Evolutionary conservation across 2,329 filamentous ascomycete genomes (phyloP), one percentile per base, ranked within the genome.

Genomic region (Bipolaris oryzae): DNA sequence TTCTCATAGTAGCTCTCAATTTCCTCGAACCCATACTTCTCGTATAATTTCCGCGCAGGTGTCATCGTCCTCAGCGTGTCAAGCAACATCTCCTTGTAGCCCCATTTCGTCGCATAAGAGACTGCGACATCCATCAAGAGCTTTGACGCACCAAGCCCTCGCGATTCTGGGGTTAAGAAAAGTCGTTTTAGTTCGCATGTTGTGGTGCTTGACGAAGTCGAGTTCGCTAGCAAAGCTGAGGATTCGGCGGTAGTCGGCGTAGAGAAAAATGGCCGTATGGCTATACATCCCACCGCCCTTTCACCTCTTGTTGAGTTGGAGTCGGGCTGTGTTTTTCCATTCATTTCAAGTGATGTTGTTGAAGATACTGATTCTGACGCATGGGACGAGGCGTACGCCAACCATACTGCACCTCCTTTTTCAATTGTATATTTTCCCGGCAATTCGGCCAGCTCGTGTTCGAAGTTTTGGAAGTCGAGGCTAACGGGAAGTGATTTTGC

Each of bases 111-210:
- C 20, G 84, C 85, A 33, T 74, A 71, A 5, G 69, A 67, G 5
- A 87, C 64, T 3, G 81, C 76, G 0, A 68, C 71, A 43, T 78
- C 70, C 4, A 84, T 77, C 16, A 87, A 72, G 3, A 74, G 73
- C 48, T 76, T 77, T 1, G 84, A 84, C 1, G 84, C 66, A 0
- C 84, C 82, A 11, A 76, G 62, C 2, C 84, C 81, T 21, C 84
- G 78, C 1, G 79, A 78, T 38, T 74, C 65, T 0, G 81, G 81
- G 2, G 73, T 57, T 7, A 85, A 78, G 61, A 84, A 87, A 0
- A 87, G 74, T 1, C 85, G 77, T 67, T 87, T 87, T 75, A 87
- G 82, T 68, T 87, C 85, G 62, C 80, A 82, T 18, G 68, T 70
- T 13, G 55, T 20, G 15, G 43, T 38, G 5, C 54, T 20, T 18